Conservation (phyloP, 805 yeast genomes). For the Candida dajiaensis region DNA sequence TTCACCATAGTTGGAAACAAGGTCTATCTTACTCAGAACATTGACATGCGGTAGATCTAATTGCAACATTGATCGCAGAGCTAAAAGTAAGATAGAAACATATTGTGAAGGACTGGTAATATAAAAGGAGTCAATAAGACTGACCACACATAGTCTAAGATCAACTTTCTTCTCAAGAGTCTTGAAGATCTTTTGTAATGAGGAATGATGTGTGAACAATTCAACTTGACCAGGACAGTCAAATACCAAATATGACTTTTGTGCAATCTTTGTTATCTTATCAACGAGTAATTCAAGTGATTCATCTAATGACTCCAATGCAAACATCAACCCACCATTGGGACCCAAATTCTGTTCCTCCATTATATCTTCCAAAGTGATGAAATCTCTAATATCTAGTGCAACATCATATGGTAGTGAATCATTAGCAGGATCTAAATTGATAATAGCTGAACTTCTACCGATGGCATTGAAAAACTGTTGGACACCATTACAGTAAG, state of each 20-base stretch:
- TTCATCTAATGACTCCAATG: conserved; percentile 61
- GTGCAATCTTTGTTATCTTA: conserved; percentile 51
- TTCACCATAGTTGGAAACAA: conserved; percentile 68
- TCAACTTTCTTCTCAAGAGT: conserved; percentile 57
- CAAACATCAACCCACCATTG: conserved; percentile 84
- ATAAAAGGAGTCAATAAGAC: conserved; percentile 76
- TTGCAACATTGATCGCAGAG: conserved; percentile 89
- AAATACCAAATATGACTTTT: conserved; percentile 61
- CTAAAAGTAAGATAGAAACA: conserved; percentile 70
- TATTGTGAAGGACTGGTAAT: conserved; percentile 86
- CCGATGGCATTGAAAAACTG: conserved; percentile 95
- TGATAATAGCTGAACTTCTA: conserved; percentile 74
- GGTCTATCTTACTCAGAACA: conserved; percentile 87
- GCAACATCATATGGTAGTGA: conserved; percentile 62
- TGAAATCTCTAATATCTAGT: conserved; percentile 71
- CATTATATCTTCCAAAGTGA: conserved; percentile 76
- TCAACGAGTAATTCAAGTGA: conserved; percentile 53
- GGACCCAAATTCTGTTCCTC: conserved; percentile 69
- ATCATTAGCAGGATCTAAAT: conserved; percentile 92
- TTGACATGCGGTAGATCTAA: conserved; percentile 89
- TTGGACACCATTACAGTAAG: conserved; percentile 87
- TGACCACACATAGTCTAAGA: conserved; percentile 77
- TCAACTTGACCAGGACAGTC: conserved; percentile 98
- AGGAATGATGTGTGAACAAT: conserved; percentile 82
- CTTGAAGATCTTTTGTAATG: conserved; percentile 63